phyloP scores from a whole-genome alignment of 495 filamentous ascomycete genomes.

The Talaromyces proteolyticus region DNA sequence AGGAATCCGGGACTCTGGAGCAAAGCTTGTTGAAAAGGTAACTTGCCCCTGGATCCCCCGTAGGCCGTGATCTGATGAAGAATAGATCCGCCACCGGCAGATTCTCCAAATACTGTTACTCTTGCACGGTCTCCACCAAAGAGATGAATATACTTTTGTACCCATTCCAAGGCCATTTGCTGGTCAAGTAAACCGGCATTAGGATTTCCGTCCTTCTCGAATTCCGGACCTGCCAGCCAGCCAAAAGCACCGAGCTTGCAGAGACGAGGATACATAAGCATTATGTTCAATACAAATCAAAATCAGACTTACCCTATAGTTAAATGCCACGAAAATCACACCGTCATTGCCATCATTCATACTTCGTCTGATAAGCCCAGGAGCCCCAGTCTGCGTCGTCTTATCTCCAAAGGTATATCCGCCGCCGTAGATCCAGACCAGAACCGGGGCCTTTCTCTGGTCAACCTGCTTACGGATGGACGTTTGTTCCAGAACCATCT shows the following conservation, averaged over 20 bases:
- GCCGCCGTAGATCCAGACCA: constrained; percentile 59
- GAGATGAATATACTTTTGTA: constrained; percentile 58
- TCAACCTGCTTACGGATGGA: too few relatives aligned
- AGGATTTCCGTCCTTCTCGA: constrained; percentile 42
- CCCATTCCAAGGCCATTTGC: constrained; percentile 65
- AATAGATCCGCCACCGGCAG: constrained; percentile 60
- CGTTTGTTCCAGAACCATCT: constrained; percentile 35
- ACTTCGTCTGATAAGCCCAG: too few relatives aligned
- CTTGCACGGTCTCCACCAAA: constrained; percentile 62
- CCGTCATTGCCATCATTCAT: too few relatives aligned
- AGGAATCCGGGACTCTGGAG: constrained; percentile 43
- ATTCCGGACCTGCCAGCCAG: constrained; percentile 42
- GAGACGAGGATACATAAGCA: neutral
- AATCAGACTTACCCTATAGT: constrained; percentile 44
- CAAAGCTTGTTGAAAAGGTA: constrained; percentile 45
- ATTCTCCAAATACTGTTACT: constrained; percentile 65
- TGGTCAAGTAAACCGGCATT: constrained; percentile 68
- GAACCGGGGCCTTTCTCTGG: constrained; percentile 43
- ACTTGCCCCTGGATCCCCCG: constrained; percentile 35
- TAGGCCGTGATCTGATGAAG: constrained; percentile 61
- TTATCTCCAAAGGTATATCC: constrained; percentile 38
- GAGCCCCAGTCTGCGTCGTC: too few relatives aligned
- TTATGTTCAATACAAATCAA: neutral
- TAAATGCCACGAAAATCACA: constrained; percentile 34
- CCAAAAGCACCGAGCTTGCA: constrained; percentile 56